phyloP scores from a whole-genome alignment of 2,329 filamentous ascomycete genomes.

The Phialophora macrospora region DNA sequence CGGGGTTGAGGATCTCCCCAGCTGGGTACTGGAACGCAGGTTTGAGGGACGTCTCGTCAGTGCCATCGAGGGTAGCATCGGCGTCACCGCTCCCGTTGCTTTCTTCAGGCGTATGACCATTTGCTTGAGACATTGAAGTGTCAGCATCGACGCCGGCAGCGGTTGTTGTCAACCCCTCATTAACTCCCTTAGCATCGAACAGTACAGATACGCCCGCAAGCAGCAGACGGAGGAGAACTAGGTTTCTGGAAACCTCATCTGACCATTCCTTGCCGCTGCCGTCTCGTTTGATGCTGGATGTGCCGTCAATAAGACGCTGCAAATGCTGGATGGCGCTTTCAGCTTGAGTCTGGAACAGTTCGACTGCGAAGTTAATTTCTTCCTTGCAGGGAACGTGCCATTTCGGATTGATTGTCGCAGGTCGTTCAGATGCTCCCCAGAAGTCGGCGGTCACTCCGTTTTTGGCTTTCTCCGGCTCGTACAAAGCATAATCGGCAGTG shows the following conservation, averaged over 20 bases:
- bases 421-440: slow-evolving; percentile 80
- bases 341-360: slow-evolving; percentile 84
- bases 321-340: slow-evolving; percentile 76
- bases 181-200: slow-evolving; percentile 79
- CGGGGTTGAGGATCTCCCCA: slow-evolving; percentile 75
- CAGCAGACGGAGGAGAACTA: slow-evolving; percentile 85
- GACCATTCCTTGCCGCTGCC: slow-evolving; percentile 99
- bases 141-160: slow-evolving; percentile 46
- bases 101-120: slow-evolving; percentile 40
- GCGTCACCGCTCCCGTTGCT: slow-evolving; percentile 47
- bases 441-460: slow-evolving; percentile 75
- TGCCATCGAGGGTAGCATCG: slow-evolving; percentile 60
- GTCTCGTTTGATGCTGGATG: slow-evolving; percentile 81
- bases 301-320: slow-evolving; percentile 76
- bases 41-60: slow-evolving; percentile 67
- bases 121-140: slow-evolving; percentile 53
- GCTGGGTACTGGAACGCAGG: slow-evolving; percentile 87
- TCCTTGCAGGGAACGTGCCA: slow-evolving; percentile 85
- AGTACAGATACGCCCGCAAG: slow-evolving; percentile 87
- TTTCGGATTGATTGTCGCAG: slow-evolving; percentile 73
- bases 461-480: slow-evolving; percentile 75
- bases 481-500: slow-evolving; percentile 84
- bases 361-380: slow-evolving; percentile 86
- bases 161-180: slow-evolving; percentile 56
- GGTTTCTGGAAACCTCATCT: slow-evolving; percentile 88